phyloP scores from a whole-genome alignment of 1,139 yeast genomes.

The Saccharomyces hybrid region DNA sequence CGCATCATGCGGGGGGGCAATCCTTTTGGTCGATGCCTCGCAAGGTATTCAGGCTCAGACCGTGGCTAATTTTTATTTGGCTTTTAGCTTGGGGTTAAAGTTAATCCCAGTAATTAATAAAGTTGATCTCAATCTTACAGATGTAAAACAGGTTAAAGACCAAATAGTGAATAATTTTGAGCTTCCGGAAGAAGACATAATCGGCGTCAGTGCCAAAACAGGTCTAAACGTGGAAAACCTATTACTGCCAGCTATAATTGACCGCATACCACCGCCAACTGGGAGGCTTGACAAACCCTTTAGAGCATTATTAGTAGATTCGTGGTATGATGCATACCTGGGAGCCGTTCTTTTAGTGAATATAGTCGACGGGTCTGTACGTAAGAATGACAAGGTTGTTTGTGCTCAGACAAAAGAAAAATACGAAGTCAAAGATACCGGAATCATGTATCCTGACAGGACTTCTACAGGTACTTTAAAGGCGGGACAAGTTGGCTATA shows the following conservation, averaged over 20 bases:
- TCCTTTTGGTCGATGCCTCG: constrained; percentile 82
- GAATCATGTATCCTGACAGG: constrained; percentile 90
- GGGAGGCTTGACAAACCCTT: constrained; percentile 53
- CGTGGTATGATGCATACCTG: constrained; percentile 91
- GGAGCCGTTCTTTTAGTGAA: constrained; percentile 85
- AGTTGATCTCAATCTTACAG: constrained; percentile 77
- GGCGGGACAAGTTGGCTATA: constrained; percentile 93
- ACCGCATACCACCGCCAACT: constrained; percentile 64
- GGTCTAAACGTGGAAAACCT: constrained; percentile 64
- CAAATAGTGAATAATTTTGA: constrained; percentile 84
- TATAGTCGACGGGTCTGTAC: constrained; percentile 72
- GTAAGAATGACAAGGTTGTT: constrained; percentile 63
- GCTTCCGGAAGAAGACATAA: constrained; percentile 64
- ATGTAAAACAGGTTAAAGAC: constrained; percentile 69
- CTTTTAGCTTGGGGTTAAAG: constrained; percentile 75
- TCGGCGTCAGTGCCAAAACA: constrained; percentile 87
- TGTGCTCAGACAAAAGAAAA: constrained; percentile 70
- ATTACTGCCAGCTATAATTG: constrained; percentile 74
- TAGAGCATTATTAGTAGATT: constrained; percentile 78
- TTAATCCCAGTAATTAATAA: constrained; percentile 87
- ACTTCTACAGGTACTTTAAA: constrained; percentile 50
- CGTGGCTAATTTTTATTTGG: constrained; percentile 87
- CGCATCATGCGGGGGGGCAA: constrained; percentile 94
- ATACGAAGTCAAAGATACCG: constrained; percentile 87
- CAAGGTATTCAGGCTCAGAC: constrained; percentile 98